These are phyloP conservation scores for Erigeron philadelphicus DNA, from an alignment of 140 eudicot species.

Conservation along the genomic window DNA sequence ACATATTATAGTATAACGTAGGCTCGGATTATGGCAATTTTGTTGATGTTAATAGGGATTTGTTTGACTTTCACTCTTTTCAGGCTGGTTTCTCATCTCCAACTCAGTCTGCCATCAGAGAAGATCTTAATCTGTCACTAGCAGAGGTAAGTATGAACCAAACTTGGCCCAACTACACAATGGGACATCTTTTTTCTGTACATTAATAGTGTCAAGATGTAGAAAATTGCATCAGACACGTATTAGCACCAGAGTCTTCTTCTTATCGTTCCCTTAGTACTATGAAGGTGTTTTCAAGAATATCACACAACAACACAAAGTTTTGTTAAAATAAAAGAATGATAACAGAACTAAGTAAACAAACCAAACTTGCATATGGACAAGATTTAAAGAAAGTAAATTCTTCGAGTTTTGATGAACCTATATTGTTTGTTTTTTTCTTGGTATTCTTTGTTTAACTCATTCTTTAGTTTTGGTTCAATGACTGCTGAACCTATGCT, in stretches of 20 bases:
- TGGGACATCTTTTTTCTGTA: slow-evolving; percentile 3
- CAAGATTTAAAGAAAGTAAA: slow-evolving; percentile 1
- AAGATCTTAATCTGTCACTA: slow-evolving; percentile 60
- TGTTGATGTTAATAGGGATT: slow-evolving; percentile 9
- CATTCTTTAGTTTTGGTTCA: slow-evolving; percentile 52
- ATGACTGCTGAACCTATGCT: not conserved
- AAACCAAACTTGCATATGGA: not conserved
- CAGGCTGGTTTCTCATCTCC: slow-evolving; percentile 98
- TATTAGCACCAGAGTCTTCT: not conserved
- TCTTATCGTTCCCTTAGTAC: not conserved
- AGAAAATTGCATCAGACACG: no score
- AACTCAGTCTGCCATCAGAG: slow-evolving; percentile 63
- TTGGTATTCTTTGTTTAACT: slow-evolving; percentile 25
- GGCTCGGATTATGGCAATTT: not conserved
- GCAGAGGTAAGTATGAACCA: slow-evolving; percentile 54
- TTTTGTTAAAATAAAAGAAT: not conserved
- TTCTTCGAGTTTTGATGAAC: not conserved
- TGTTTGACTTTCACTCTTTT: slow-evolving; percentile 12
- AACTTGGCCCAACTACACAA: slow-evolving; percentile 16
- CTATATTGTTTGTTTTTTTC: not conserved
- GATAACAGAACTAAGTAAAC: slow-evolving; percentile 7
- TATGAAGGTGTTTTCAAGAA: not conserved
- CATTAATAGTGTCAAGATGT: not conserved
- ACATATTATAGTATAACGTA: not conserved
- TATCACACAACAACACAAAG: slow-evolving; percentile 1